Conservation (phyloP, 2,329 filamentous ascomycete species). For the Cladophialophora immunda region DNA sequence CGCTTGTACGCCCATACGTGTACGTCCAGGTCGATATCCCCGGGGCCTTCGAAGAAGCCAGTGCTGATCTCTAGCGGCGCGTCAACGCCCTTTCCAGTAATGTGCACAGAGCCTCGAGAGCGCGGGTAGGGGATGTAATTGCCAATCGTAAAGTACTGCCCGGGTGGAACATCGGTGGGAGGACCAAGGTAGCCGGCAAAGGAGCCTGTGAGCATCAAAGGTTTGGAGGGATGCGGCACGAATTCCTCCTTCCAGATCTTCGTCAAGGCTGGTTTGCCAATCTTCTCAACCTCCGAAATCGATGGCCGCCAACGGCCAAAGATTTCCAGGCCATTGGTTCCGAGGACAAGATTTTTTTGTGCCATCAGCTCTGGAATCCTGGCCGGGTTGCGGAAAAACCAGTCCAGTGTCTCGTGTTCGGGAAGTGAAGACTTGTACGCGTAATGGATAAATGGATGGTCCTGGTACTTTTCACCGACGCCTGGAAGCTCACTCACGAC, state of each 20-base stretch:
- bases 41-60: constrained; percentile 64
- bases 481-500: constrained; percentile 54
- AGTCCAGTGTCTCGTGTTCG: constrained; percentile 62
- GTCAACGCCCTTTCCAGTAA: constrained; percentile 51
- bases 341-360: constrained; percentile 50
- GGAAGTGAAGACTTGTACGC: constrained; percentile 59
- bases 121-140: constrained; percentile 68
- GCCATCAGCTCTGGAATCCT: constrained; percentile 34
- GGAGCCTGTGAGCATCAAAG: neutral
- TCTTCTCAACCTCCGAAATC: constrained; percentile 42
- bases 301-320: neutral
- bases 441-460: constrained; percentile 64
- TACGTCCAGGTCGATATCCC: constrained; percentile 66
- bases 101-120: constrained; percentile 69
- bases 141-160: constrained; percentile 63
- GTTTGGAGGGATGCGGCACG: constrained; percentile 46
- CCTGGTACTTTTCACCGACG: constrained; percentile 61
- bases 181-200: constrained; percentile 17
- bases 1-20: constrained; percentile 73
- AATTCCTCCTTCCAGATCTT: constrained; percentile 65
- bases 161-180: constrained; percentile 37
- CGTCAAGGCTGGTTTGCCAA: constrained; percentile 59
- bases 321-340: constrained; percentile 59
- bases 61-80: constrained; percentile 62
- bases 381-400: constrained; percentile 57